Evolutionary conservation across 2,329 filamentous ascomycete genomes (phyloP), one percentile per base, ranked within the genome.

Genomic region (Claviceps pusilla): DNA sequence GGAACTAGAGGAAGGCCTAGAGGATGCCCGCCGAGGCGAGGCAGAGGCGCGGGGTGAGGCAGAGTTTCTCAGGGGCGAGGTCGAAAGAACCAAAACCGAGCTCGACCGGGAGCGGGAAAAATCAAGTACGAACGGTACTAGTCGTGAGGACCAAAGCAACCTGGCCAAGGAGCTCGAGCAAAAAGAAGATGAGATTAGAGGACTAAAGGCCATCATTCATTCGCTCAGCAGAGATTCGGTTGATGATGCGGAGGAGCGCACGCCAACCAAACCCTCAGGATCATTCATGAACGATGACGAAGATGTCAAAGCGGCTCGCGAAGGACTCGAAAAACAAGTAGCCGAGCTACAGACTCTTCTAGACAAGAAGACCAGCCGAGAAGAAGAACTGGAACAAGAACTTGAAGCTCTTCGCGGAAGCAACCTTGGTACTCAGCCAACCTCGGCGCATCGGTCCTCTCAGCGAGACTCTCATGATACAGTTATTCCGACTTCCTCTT

Each of bases 161-260:
- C 68, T 74, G 49, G 77, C 79, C 47, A 88, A 88, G 67, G 89
- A 95, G 59, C 70, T 97, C 35, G 89, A 94, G 65, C 87, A 95
- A 65, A 93, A 94, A 66, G 91, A 98, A 63, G 93, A 98, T 62
- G 93, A 98, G 72, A 97, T 98, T 64, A 81, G 91, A 58, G 93
- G 93, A 49, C 78, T 98, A 59, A 98, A 97, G 70, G 91, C 93
- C 47, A 97, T 98, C 65, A 97, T 98, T 57, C 91, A 97, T 70
- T 95, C 89, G 19, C 76, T 98, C 42, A 95, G 89, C 67, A 79
- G 89, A 57, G 88, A 88, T 60, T 79, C 83, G 11, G 72, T 77
- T n/a, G 73, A 75, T 3, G 69, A 69, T 33, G 47, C 66, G 65
- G 57, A 71, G 62, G 63, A 68, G 57, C 61, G 57, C n/a, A 61